phyloP scores from a whole-genome alignment of 2,329 filamentous ascomycete species.

The Pezicula carpinea region DNA sequence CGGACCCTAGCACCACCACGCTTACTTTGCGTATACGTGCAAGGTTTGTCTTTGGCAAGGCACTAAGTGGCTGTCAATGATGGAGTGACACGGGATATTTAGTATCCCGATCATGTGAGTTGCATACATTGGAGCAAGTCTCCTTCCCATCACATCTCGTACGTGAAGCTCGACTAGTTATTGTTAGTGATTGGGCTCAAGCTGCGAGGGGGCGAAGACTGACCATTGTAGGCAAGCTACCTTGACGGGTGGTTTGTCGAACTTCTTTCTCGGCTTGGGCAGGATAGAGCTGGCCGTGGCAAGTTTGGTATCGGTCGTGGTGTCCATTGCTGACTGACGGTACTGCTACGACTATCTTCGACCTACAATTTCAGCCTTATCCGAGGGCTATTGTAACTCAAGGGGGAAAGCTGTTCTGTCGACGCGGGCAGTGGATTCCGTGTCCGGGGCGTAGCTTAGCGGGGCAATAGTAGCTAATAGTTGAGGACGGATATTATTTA shows the following conservation, averaged over 20 bases:
- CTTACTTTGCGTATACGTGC: conserved; percentile 24
- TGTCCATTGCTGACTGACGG: background rate
- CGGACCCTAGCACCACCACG: conserved; percentile 25
- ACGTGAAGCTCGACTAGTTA: conserved; percentile 36
- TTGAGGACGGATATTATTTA: too few relatives aligned
- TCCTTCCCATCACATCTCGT: conserved; percentile 43
- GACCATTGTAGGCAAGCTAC: conserved; percentile 47
- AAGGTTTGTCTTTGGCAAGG: conserved; percentile 23
- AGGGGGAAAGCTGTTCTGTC: too few relatives aligned
- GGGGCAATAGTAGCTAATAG: too few relatives aligned
- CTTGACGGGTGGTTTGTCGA: conserved; percentile 40
- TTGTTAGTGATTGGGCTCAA: too few relatives aligned
- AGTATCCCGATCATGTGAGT: conserved; percentile 7
- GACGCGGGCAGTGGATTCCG: too few relatives aligned
- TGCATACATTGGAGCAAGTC: conserved; percentile 39
- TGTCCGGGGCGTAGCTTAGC: too few relatives aligned
- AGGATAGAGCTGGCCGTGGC: background rate
- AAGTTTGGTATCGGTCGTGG: background rate
- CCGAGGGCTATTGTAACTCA: too few relatives aligned
- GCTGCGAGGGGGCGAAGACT: conserved; percentile 7
- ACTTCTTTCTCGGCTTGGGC: conserved; percentile 21
- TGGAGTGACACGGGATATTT: background rate
- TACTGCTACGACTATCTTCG: too few relatives aligned
- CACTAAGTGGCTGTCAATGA: conserved; percentile 14
- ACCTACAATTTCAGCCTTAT: background rate